Base-by-base conservation (phyloP, 768 basidiomycete genomes). In the Tylopilus plumbeoviolaceoides region DNA sequence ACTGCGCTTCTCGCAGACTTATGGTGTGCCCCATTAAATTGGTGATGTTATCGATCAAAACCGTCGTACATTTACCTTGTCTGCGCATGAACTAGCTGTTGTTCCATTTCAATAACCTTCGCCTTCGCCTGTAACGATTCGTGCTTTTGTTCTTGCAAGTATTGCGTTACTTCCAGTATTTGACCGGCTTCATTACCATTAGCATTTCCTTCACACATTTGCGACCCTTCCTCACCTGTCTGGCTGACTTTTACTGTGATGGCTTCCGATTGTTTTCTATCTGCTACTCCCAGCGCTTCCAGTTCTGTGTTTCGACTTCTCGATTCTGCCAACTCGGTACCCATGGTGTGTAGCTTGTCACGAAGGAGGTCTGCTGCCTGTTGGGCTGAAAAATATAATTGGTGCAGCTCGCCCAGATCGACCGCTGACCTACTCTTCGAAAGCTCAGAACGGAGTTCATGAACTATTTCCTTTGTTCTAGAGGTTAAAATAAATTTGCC, bases 331-430 rank as follows among this genome's bases (percentile, higher is more conserved):
- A 79, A 58, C 36, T 78, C 75, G 7, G 70, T 61, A 12, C 74
- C 72, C 55, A 76, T 69, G 18, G 63, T 64, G 38, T 75, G 70
- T 4, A 79, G 61, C 53, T 75, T 75, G 45, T 78, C 75, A 14
- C 78, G 76, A 6, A 78, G 68, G n/a, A 79, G 58, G 46, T 78
- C 75, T 27, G 73, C 68, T 36, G 79, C 78, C 63, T 79, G 75
- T 51, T 75, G 70, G n/a, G 75, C 78, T 79, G 35, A 51, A 52
- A 54, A 51, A n/a, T 20, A 53, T 35, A 20, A 45, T 56, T 54
- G 40, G 46, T 33, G 31, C 17, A 33, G 30, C 42, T 36, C 7
- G 36, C 30, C 42, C 21, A 25, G 42, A 35, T 10, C 41, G 36
- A 53, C 46, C 5, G 21, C 23, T 12, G 31, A 59, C 66, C 14